Conservation (phyloP, 208 protist species). For the Willaertia magna region DNA sequence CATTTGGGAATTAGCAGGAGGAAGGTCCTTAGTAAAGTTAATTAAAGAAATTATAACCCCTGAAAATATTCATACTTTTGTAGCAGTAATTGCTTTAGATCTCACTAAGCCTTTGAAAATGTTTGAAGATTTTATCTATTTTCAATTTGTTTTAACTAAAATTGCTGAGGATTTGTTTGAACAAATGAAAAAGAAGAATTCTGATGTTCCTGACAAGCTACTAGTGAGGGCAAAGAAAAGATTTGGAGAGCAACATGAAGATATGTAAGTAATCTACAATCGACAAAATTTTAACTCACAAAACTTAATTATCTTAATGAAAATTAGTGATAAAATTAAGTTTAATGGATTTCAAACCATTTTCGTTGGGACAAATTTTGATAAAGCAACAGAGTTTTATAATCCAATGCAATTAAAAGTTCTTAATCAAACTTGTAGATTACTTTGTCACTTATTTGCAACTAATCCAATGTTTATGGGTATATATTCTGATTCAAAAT, state of each 20-base stretch:
- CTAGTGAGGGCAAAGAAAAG: slow-evolving; percentile 40
- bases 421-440: neutral
- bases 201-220: slow-evolving; percentile 58
- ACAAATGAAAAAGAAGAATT: slow-evolving; percentile 53
- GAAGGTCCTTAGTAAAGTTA: slow-evolving; percentile 54
- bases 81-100: slow-evolving; percentile 60
- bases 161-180: slow-evolving; percentile 39
- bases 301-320: too few relatives aligned
- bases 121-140: slow-evolving; percentile 43
- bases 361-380: slow-evolving; percentile 63
- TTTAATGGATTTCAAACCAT: slow-evolving; percentile 61
- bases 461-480: neutral
- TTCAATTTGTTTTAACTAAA: neutral
- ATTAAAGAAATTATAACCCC: slow-evolving; percentile 63
- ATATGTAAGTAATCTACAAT: neutral
- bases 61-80: slow-evolving; percentile 59
- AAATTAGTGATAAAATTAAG: slow-evolving; percentile 41
- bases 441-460: neutral
- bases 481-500: neutral
- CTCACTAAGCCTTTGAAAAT: slow-evolving; percentile 32
- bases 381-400: slow-evolving; percentile 17
- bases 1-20: slow-evolving; percentile 73
- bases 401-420: neutral
- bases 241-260: slow-evolving; percentile 49
- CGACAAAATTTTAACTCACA: too few relatives aligned